Evolutionary conservation across 1,284 basidiomycete genomes (phyloP), one percentile per base, ranked within the genome.

Genomic region (Fomitopsis pinicola): DNA sequence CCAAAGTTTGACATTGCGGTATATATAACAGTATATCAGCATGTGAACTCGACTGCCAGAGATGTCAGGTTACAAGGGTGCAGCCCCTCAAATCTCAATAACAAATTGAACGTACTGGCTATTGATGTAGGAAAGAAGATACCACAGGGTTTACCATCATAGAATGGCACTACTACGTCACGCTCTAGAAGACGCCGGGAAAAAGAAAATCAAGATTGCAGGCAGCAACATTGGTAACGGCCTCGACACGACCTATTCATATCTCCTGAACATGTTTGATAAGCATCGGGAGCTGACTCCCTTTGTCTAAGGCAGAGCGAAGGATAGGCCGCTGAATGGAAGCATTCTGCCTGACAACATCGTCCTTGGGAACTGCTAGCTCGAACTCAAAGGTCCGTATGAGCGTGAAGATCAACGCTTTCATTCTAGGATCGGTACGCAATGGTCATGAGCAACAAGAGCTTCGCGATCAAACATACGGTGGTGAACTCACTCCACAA

Each of bases 371-470:
- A 19, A 83, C 77, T 2, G 77, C 80, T 6, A 83, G 74, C 62
- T 82, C 79, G 67, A 87, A 85, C 58, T 82, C 79, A 66, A 88
- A 86, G 10, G 78, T 75, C 15, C 85, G 76, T 14, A 88, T 69
- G 26, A 89, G 75, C 3, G 82, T 80, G 68, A 86, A 89, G 12
- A 88, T 64, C 15, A 87, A 73, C 0, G 78, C 79, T 62, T 82
- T 84, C 73, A 78, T 81, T 69, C 81, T 83, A 57, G 0, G 77
- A 44, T 80, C 78, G 3, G 83, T 79, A 8, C 30, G 30, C 0
- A n/a, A 85, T 86, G 30, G 81, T 82, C 3, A 85, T 65, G 76
- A 89, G 89, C 0, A 81, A 80, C 44, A 88, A 71, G 67, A 82
- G 61, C 63, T 86, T 80, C 15, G 79, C 76, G 80, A 78, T 22